Percentiles rank a stretch among this genome's conserved stretches.
phyloP scores from a whole-genome alignment of 139 green algal species.

The Chlamydomonas eustigma region DNA sequence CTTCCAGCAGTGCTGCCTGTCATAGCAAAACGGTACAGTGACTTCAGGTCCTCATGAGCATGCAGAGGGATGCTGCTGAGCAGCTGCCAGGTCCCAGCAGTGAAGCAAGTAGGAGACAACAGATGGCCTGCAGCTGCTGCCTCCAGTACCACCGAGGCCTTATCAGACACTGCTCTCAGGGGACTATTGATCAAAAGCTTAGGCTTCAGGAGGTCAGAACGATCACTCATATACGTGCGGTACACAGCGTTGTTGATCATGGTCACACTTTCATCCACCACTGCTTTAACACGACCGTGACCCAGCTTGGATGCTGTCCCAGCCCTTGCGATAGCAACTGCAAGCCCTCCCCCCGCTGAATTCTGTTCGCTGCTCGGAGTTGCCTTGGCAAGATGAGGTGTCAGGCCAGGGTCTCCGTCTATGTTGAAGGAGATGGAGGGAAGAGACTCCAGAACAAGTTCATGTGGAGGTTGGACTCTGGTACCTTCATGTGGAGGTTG shows the following conservation, averaged over 20 bases:
- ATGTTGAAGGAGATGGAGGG: too few species aligned
- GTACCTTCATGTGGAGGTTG: too few species aligned
- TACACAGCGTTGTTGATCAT: conserved; percentile 3
- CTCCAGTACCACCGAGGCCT: not conserved
- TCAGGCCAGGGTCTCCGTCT: not conserved
- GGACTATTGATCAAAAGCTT: not conserved
- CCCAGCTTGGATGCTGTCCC: not conserved
- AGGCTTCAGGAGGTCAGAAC: too few species aligned
- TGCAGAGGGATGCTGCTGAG: not conserved
- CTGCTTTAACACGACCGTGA: not conserved
- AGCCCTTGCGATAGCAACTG: not conserved
- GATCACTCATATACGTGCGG: conserved; percentile 4
- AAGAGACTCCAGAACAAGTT: not conserved
- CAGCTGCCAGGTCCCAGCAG: not conserved
- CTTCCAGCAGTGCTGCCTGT: too few species aligned
- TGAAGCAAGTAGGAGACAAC: not conserved
- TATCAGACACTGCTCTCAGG: not conserved
- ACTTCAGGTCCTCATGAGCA: not conserved
- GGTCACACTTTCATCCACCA: not conserved
- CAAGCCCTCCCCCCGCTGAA: too few species aligned
- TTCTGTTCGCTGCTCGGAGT: too few species aligned
- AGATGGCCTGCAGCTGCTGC: not conserved
- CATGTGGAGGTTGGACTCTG: too few species aligned
- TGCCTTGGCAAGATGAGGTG: not conserved
- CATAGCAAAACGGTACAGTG: not conserved